These are phyloP conservation scores for Botrytis elliptica DNA, from an alignment of 2,329 filamentous ascomycete species.

Conservation along the genomic window DNA sequence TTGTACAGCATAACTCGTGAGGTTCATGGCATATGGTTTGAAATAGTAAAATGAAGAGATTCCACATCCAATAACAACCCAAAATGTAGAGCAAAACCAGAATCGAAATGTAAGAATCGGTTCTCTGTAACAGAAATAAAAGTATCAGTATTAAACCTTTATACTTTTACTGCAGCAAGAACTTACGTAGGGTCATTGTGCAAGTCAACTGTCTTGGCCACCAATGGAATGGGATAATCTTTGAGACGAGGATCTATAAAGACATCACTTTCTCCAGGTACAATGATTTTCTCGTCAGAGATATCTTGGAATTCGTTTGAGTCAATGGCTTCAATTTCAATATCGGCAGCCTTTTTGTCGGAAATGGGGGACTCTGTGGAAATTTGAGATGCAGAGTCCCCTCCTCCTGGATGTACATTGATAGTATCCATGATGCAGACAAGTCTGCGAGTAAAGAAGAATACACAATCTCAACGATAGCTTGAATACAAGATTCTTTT, in stretches of 20 bases:
- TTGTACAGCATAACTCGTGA: constrained; percentile 39
- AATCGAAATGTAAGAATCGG: constrained; percentile 41
- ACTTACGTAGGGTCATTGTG: constrained; percentile 38
- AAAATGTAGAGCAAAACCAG: constrained; percentile 39
- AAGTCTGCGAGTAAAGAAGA: neutral
- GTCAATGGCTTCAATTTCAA: constrained; percentile 6
- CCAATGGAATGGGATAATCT: constrained; percentile 38
- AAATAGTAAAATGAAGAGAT: constrained; percentile 41
- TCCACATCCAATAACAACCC: constrained; percentile 37
- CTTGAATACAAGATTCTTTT: neutral
- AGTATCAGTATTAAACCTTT: neutral
- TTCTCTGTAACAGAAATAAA: constrained; percentile 27
- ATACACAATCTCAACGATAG: neutral
- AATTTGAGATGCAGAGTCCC: neutral
- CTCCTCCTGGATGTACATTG: neutral
- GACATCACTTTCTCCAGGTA: constrained; percentile 36
- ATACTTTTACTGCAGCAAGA: neutral
- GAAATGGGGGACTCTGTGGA: neutral
- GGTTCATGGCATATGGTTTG: constrained; percentile 37
- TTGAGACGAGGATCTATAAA: constrained; percentile 39
- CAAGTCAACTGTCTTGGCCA: constrained; percentile 40
- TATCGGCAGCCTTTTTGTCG: constrained; percentile 6
- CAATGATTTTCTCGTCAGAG: constrained; percentile 26
- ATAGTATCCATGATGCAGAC: constrained; percentile 8
- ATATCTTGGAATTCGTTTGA: constrained; percentile 10